phyloP scores from a whole-genome alignment of 2,329 filamentous ascomycete genomes.

The Aaosphaeria pasadenensis region DNA sequence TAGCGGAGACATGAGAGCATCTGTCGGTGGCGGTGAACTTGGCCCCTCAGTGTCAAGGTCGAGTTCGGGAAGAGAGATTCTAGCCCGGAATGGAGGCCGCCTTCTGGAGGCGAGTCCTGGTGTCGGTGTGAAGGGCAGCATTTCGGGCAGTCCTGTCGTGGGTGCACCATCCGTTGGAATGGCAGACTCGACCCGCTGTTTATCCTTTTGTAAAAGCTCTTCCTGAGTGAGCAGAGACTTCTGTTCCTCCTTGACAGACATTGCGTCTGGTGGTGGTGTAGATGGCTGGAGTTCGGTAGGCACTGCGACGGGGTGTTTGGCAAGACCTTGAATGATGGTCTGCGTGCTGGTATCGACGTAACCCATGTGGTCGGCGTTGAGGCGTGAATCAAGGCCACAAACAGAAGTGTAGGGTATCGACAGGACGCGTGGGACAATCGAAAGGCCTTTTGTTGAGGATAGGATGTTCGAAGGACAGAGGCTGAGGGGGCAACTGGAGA shows the following conservation, averaged over 20 bases:
- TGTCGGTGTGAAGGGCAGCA: slow-evolving; percentile 6
- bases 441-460: too few species aligned
- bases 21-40: slow-evolving; percentile 29
- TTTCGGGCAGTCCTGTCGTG: neutral
- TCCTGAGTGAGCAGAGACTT: slow-evolving; percentile 7
- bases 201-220: too few species aligned
- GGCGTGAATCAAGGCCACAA: too few species aligned
- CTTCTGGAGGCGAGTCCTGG: slow-evolving; percentile 21
- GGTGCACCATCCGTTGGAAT: neutral
- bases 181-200: too few species aligned
- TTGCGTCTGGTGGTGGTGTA: slow-evolving; percentile 26
- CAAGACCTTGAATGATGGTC: slow-evolving; percentile 30
- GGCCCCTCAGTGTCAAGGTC: slow-evolving; percentile 23
- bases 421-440: too few species aligned
- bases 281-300: slow-evolving; percentile 18
- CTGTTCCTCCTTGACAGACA: slow-evolving; percentile 15
- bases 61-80: slow-evolving; percentile 21
- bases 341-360: slow-evolving; percentile 30
- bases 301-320: slow-evolving; percentile 20
- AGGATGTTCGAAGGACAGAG: too few species aligned
- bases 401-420: too few species aligned
- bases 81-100: slow-evolving; percentile 16
- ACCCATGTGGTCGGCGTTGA: slow-evolving; percentile 1
- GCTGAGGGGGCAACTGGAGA: too few species aligned
- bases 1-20: slow-evolving; percentile 28